phyloP scores from a whole-genome alignment of 2,329 filamentous ascomycete genomes.

The Ophiostoma sp. region DNA sequence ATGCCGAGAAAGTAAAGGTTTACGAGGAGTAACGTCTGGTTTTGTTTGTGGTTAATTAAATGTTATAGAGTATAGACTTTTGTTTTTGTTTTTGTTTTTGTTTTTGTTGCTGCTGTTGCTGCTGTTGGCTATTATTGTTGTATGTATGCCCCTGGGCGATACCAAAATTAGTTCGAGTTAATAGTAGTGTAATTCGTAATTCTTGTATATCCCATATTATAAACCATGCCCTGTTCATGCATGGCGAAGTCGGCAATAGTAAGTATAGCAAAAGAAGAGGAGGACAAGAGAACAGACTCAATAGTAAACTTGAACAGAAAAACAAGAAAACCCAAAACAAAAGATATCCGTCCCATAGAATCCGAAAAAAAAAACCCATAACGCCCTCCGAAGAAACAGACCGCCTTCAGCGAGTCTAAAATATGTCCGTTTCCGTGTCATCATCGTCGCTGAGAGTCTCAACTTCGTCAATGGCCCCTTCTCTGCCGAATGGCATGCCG shows the following conservation, averaged over 20 bases:
- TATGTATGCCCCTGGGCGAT: background rate
- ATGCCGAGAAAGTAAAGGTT: conserved; percentile 77
- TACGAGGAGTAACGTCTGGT: conserved; percentile 53
- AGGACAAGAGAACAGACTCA: background rate
- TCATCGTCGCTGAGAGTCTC: conserved; percentile 75
- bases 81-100: background rate
- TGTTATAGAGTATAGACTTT: conserved; percentile 3
- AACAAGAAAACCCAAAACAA: background rate
- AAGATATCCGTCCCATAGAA: background rate
- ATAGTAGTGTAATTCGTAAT: background rate
- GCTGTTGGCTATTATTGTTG: background rate
- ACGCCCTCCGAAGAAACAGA: background rate
- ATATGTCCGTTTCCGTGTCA: conserved; percentile 24
- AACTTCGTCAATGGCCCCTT: conserved; percentile 80
- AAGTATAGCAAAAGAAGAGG: background rate
- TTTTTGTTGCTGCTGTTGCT: background rate
- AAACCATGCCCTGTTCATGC: background rate
- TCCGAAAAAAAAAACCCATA: background rate
- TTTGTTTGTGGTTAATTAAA: background rate
- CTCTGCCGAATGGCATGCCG: conserved; percentile 53
- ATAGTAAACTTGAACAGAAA: background rate
- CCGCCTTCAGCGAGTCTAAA: background rate
- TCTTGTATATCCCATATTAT: background rate
- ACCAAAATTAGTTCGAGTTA: background rate
- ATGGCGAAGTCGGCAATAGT: background rate